Evolutionary conservation across 371 early-diverging fungal genomes (phyloP), one percentile per base, ranked within the genome.

Genomic region (Encephalitozoon intestinalis): DNA sequence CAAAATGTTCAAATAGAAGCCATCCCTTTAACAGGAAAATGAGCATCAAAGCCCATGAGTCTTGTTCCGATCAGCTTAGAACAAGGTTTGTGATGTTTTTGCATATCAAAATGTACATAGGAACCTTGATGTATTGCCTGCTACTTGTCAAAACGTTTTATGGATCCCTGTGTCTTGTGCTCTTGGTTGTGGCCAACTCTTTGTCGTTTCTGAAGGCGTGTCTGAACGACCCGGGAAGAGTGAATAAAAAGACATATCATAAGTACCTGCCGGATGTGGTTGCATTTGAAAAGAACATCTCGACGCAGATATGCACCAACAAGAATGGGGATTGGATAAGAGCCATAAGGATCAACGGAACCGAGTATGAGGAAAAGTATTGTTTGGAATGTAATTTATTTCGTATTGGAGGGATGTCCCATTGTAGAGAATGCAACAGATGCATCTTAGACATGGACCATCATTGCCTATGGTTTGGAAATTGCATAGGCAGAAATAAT

Each of bases 401-500:
- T 64, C 54, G 76, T 31, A 40, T 74, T 4, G 18, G 6, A 7
- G 72, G 74, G 1, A 70, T 69, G 31, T 67, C 78, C 3, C 84
- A 84, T 67, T 84, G 84, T 67, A 46, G 70, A 40, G 76, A 76
- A 26, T 84, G 84, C 52, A 65, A 77, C 28, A 39, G 40, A 21
- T 84, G 84, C 64, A 63, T 84, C 23, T n/a, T 76, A 1, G 78
- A 80, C 28, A 84, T 79, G 81, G 84, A 84, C 52, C 84, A 84
- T 50, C 84, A 84, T 74, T 84, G 84, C 53, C 21, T 66, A n/a
- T 79, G 79, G 80, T 75, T 84, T 46, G 64, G 64, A 41, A 82
- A 63, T 28, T 84, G 84, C 71, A 80, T 84, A 21, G 84, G 81
- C 2, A 74, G 79, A 50, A 79, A 78, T 21, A 84, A 82, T 67